A percentile compares a stretch with the other conserved stretches of the same genome.
phyloP scores from a whole-genome alignment of 176 grass and related monocot genomes.

The Sorghum bicolor region Sorghum_bicolor_NCBIv3 NC_012876.2:49996001-49996500 shows the following conservation, averaged over 20 bases:
- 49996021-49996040: neutral
- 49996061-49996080: neutral
- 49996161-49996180: neutral
- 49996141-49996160: neutral
- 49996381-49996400: conserved; percentile 7
- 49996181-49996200: neutral
- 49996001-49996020: neutral
- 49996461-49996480: neutral
- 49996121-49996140: neutral
- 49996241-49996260: neutral
- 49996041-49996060: neutral
- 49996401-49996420: neutral
- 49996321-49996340: neutral
- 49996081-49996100: neutral
- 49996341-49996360: neutral
- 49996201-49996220: neutral
- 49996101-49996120: neutral
- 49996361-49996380: neutral
- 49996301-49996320: neutral
- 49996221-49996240: neutral
- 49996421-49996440: neutral
- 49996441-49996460: neutral
- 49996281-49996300: neutral
- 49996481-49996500: neutral
- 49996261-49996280: neutral